These are phyloP conservation scores for Deinandra increscens DNA, from an alignment of 129 eudicot species.

Conservation along the genomic window DNA sequence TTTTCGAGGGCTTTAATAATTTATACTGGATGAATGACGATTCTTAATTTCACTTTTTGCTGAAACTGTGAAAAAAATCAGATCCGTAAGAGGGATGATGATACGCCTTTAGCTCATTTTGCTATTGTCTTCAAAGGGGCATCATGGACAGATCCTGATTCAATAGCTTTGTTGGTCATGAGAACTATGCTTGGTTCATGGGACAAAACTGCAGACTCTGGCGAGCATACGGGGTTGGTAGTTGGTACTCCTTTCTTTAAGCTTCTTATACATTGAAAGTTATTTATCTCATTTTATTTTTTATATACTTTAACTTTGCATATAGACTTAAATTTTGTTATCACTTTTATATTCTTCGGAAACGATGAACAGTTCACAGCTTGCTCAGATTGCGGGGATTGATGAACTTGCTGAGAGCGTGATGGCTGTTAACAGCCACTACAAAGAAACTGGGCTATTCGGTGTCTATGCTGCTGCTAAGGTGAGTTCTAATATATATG, in stretches of 20 bases:
- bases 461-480: conserved; percentile 91
- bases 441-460: conserved; percentile 86
- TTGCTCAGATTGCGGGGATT: conserved; percentile 75
- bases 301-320: neutral
- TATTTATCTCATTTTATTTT: neutral
- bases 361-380: conserved; percentile 47
- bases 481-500: conserved; percentile 38
- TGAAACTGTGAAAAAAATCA: conserved; percentile 29
- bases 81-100: conserved; percentile 75
- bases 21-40: neutral
- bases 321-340: neutral
- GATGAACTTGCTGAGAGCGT: conserved; percentile 90
- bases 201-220: conserved; percentile 65
- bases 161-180: conserved; percentile 79
- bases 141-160: conserved; percentile 87
- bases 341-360: conserved; percentile 16
- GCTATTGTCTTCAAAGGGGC: conserved; percentile 81
- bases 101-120: conserved; percentile 68
- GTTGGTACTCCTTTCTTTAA: conserved; percentile 27
- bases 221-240: conserved; percentile 70
- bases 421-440: conserved; percentile 82
- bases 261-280: neutral
- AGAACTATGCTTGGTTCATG: conserved; percentile 84
- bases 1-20: conserved; percentile 1
- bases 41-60: neutral